Base-by-base conservation (phyloP, 108 stramenopile genomes). In the Cylindrotheca closterium region DNA sequence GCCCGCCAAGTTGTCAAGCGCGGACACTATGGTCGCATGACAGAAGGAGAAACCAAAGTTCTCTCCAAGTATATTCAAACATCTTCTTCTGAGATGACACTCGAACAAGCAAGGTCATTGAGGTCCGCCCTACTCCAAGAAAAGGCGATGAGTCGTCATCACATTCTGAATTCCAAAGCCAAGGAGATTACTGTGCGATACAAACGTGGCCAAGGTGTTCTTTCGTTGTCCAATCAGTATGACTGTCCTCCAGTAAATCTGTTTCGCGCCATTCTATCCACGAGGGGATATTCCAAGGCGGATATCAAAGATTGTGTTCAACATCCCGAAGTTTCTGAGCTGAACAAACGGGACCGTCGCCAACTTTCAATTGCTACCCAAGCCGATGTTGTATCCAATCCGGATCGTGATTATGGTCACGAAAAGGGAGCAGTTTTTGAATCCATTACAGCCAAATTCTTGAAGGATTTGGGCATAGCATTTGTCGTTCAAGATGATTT, bases 401-500 rank as follows among this genome's bases (percentile, higher is more conserved):
- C 31, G 28, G 47, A 62, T 62, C 46, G 31, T 30, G 27, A 3
- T 2, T 45, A 47, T 0, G 47, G 31, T 28, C 60, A 62, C 10
- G 45, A 49, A 29, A 27, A 49, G 19, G 22, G 47, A 4, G 47
- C 47, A 0, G 47, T 30, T 31, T 62, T 62, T 29, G 60, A 62
- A 62, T 45, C 47, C 29, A 19, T 28, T 18, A 30, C 48, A 48
- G 46, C 60, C 7, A 27, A 17, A 2, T 62, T 30, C 30, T n/a
- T 62, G 21, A 21, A 49, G 26, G 10, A 50, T 29, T 48, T 18
- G 28, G 60, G 60, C 0, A 62, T 62, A 29, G 47, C 47, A 49
- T 62, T 62, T 19, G 60, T 62, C 28, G 25, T 30, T 47, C 47
- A 62, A 49, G 48, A 47, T 30, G 24, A 62, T 22, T 22, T 62